Evolutionary conservation across 495 filamentous ascomycete genomes (phyloP).

Genomic region (Penicillium samsonianum): DNA sequence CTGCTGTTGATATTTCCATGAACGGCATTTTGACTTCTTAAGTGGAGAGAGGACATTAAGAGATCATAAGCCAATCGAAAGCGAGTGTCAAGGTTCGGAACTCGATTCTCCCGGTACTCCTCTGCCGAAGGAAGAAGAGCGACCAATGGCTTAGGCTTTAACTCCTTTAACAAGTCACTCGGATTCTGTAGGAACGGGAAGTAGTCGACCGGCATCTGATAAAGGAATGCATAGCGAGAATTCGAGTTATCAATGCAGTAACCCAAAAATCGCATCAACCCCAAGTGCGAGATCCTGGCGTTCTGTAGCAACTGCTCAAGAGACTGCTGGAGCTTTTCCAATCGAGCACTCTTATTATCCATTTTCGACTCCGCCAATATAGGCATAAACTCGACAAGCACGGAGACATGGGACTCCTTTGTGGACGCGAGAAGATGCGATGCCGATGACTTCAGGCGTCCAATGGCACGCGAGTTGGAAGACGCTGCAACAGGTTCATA

Average conservation of each 20-base stretch:
- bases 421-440: conserved; percentile 35
- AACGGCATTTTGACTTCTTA: conserved; percentile 72
- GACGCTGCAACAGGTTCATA: conserved; percentile 49
- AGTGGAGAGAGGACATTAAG: conserved; percentile 69
- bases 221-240: conserved; percentile 78
- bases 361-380: conserved; percentile 43
- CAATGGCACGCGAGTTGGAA: conserved; percentile 50
- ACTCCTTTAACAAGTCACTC: conserved; percentile 42
- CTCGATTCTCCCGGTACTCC: conserved; percentile 41
- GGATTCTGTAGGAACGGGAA: conserved; percentile 49
- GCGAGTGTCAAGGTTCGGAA: conserved; percentile 71
- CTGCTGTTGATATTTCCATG: conserved; percentile 80
- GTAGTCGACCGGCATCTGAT: conserved; percentile 70
- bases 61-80: conserved; percentile 83
- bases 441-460: conserved; percentile 46
- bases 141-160: conserved; percentile 49
- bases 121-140: conserved; percentile 51
- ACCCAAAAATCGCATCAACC: conserved; percentile 74
- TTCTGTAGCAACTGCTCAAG: conserved; percentile 51
- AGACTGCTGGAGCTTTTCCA: conserved; percentile 45
- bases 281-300: conserved; percentile 57
- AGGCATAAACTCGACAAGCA: conserved; percentile 49
- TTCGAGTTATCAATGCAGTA: conserved; percentile 80
- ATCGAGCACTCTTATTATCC: conserved; percentile 29
- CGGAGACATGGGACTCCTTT: conserved; percentile 46